Percentiles rank a stretch among this genome's conserved stretches.
These are phyloP conservation scores for Pseudogymnoascus sp. DNA, from an alignment of 2,329 filamentous ascomycete species.

Conservation along the genomic window DNA sequence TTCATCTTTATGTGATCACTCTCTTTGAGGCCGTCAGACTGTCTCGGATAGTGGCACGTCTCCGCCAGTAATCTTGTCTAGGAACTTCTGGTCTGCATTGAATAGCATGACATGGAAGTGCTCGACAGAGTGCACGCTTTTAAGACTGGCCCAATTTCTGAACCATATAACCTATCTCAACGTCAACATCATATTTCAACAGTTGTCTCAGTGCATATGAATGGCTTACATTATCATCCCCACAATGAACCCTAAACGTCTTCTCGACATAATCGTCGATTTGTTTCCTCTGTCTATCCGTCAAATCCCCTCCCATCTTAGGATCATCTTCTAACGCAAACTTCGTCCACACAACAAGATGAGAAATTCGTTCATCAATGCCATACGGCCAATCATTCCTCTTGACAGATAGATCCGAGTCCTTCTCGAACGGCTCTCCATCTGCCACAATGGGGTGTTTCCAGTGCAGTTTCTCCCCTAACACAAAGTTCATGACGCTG, in stretches of 20 bases:
- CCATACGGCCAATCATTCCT: constrained; percentile 95
- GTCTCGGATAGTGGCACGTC: constrained; percentile 58
- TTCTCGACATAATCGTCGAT: constrained; percentile 63
- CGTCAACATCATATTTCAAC: constrained; percentile 24
- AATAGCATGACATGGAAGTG: constrained; percentile 94
- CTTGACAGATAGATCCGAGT: constrained; percentile 60
- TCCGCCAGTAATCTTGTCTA: constrained; percentile 61
- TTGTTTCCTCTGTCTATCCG: constrained; percentile 48
- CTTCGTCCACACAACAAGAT: constrained; percentile 90
- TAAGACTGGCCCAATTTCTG: constrained; percentile 79
- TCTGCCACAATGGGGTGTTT: constrained; percentile 36
- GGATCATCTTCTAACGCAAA: constrained; percentile 66
- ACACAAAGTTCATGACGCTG: constrained; percentile 68
- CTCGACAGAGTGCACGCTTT: constrained; percentile 79
- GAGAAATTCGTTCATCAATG: constrained; percentile 66
- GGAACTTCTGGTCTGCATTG: constrained; percentile 60
- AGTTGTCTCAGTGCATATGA: constrained; percentile 19
- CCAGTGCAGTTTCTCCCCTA: constrained; percentile 66
- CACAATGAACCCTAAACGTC: constrained; percentile 52
- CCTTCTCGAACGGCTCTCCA: constrained; percentile 23
- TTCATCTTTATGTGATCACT: not conserved
- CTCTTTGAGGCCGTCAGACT: not conserved
- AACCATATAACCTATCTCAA: constrained; percentile 60
- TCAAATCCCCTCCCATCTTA: constrained; percentile 52
- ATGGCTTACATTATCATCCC: constrained; percentile 43